Conservation (phyloP, 2,329 filamentous ascomycete genomes). For the Neopestalotiopsis rosae region DNA sequence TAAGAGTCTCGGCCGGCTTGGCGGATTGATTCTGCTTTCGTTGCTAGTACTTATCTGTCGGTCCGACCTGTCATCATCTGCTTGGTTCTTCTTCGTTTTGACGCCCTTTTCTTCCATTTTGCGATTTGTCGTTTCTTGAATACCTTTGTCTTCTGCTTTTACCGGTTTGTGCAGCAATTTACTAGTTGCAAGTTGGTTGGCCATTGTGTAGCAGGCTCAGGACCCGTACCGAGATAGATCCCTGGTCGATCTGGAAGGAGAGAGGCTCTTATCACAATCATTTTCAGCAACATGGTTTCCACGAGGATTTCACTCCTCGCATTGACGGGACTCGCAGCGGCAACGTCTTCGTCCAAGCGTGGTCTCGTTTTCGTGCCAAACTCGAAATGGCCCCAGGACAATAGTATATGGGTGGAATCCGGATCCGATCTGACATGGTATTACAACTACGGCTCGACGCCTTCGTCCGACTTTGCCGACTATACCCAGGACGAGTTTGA, state of each 20-base stretch:
- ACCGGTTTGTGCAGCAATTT: neutral
- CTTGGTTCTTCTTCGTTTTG: neutral
- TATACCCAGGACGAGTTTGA: constrained; percentile 62
- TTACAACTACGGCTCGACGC: constrained; percentile 74
- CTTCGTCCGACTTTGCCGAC: constrained; percentile 57
- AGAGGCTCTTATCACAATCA: neutral
- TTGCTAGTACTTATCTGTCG: neutral
- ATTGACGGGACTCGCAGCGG: neutral
- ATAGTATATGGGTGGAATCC: constrained; percentile 65
- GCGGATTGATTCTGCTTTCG: neutral
- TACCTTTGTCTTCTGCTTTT: neutral
- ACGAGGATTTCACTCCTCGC: neutral
- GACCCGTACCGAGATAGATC: neutral
- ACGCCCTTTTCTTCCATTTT: neutral
- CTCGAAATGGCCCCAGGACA: constrained; percentile 60
- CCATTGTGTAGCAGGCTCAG: neutral
- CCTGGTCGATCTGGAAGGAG: neutral
- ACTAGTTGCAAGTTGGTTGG: neutral
- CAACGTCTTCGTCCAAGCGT: constrained; percentile 57
- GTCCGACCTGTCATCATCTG: neutral
- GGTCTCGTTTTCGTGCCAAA: constrained; percentile 74
- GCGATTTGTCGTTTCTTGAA: neutral
- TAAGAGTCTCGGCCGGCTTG: neutral
- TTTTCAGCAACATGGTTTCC: neutral
- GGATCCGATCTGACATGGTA: constrained; percentile 77